Evolutionary conservation across 305 asterid species (phyloP).

Genomic region (Solanum hybrid): DNA sequence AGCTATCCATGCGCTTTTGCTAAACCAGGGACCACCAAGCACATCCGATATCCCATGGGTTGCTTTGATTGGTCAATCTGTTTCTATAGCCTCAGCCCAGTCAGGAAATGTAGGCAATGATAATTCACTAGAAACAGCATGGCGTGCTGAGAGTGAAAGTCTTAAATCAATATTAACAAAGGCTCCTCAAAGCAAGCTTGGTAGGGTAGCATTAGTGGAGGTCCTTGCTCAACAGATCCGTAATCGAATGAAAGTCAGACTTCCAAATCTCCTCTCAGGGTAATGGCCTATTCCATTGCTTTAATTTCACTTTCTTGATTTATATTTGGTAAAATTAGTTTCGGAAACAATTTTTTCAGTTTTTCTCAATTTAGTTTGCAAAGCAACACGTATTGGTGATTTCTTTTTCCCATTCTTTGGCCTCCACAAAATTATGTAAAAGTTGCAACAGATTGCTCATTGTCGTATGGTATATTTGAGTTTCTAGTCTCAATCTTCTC

Average conservation of each 20-base stretch:
- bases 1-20: conserved; percentile 91
- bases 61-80: conserved; percentile 51
- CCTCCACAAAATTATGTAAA: background rate
- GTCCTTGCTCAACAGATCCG: conserved; percentile 89
- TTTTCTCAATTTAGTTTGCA: background rate
- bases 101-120: conserved; percentile 48
- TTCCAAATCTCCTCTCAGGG: conserved; percentile 95
- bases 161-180: conserved; percentile 20
- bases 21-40: conserved; percentile 93
- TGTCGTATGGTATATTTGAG: background rate
- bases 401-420: background rate
- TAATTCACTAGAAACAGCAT: conserved; percentile 21
- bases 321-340: background rate
- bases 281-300: conserved; percentile 14
- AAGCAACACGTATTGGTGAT: background rate
- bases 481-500: background rate
- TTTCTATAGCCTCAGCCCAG: conserved; percentile 76
- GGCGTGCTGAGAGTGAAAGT: conserved; percentile 27
- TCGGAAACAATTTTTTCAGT: background rate
- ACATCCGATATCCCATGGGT: conserved; percentile 97
- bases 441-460: background rate
- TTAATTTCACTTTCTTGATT: background rate
- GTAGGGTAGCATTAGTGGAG: conserved; percentile 49
- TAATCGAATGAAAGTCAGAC: conserved; percentile 77
- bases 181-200: conserved; percentile 21